Evolutionary conservation across 1,284 basidiomycete genomes (phyloP), one percentile per base, ranked within the genome.

Genomic region (Prillingera fragicola): DNA sequence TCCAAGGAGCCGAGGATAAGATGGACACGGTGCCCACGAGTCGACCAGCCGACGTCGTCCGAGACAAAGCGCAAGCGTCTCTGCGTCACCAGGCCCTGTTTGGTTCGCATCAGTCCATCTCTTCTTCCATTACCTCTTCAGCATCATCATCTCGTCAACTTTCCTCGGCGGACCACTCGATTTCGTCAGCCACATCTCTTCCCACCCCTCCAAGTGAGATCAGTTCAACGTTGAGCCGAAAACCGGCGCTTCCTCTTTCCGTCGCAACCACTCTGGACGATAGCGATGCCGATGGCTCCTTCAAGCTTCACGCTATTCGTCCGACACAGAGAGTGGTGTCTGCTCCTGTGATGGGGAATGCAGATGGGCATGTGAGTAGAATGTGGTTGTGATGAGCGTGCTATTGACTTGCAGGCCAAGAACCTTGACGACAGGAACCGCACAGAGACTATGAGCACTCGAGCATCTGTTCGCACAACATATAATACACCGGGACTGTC

Each of bases 301-400:
- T 38, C 32, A n/a, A 50, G 45, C n/a, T 50, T 54, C 28, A n/a
- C 17, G 48, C 44, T 2, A 40, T 27, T 2, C 33, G 63, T 8
- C 41, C 42, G 10, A 60, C 62, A 32, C 53, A 59, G 19, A 33
- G 63, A 14, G 59, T 62, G 10, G 62, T 66, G 1, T 66, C 63
- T 14, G 63, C 62, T 5, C 62, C 63, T 5, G 27, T 62, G 17
- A 32, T 49, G 3, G 8, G 19, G 8, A 21, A 14, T 21, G 21
- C 18, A 7, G 29, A 31, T 8, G 29, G 29, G 4, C 29, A 31
- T 5, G 29, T 15, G 29, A 17, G n/a, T 6, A 31, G 29, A n/a
- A 4, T 8, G 9, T 17, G 4, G 10, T n/a, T 7, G 14, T 29
- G 2, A 14, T 9, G 27, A 29, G 7, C 12, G 24, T n/a, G 21